phyloP scores from a whole-genome alignment of 371 early-diverging fungal species.

The Mucor irregularis region DNA sequence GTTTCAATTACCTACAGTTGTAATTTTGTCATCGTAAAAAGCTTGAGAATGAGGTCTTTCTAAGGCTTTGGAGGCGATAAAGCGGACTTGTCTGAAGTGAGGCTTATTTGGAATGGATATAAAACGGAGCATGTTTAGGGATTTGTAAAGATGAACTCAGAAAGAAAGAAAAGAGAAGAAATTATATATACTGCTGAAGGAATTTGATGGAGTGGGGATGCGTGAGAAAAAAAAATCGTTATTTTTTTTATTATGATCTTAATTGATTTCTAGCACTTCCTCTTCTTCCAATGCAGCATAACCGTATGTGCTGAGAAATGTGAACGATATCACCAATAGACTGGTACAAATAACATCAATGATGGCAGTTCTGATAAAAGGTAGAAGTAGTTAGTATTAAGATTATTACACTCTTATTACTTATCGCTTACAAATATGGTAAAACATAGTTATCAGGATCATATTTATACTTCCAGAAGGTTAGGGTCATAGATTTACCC shows the following conservation, averaged over 20 bases:
- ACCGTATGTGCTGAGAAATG: slow-evolving; percentile 26
- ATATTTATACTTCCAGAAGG: slow-evolving; percentile 70
- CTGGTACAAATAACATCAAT: slow-evolving; percentile 65
- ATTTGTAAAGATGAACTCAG: not conserved
- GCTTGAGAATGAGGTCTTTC: slow-evolving; percentile 36
- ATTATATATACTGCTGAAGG: not conserved
- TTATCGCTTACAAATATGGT: slow-evolving; percentile 64
- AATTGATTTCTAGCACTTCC: not conserved
- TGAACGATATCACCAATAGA: slow-evolving; percentile 53
- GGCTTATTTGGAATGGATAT: not conserved
- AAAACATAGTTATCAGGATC: slow-evolving; percentile 88
- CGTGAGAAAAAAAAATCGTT: slow-evolving; percentile 10
- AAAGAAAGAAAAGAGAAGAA: slow-evolving; percentile 5
- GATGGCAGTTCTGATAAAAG: slow-evolving; percentile 49
- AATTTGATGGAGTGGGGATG: not conserved
- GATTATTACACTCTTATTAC: slow-evolving; percentile 24
- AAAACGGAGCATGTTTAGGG: slow-evolving; percentile 11
- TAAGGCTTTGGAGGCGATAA: slow-evolving; percentile 24
- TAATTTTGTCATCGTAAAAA: slow-evolving; percentile 51
- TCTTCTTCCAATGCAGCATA: slow-evolving; percentile 13
- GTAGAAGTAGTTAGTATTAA: slow-evolving; percentile 1
- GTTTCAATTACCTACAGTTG: slow-evolving; percentile 26
- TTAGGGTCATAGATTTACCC: slow-evolving; percentile 57
- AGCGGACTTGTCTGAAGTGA: not conserved
- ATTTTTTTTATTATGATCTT: not conserved